phyloP scores from a whole-genome alignment of 2,329 filamentous ascomycete genomes.

The Penicillium fuscoglaucum region DNA sequence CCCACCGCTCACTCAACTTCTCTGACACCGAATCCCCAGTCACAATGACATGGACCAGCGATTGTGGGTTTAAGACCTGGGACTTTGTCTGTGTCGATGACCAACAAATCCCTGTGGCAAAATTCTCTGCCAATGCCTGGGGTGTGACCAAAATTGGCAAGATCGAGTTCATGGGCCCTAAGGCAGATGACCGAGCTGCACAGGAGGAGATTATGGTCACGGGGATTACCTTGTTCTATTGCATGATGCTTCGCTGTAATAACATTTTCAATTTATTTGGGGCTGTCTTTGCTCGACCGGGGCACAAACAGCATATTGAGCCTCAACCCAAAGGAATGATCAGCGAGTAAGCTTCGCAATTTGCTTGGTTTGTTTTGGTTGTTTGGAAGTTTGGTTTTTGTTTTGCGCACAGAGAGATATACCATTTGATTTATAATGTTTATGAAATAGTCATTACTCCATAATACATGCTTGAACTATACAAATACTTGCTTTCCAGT shows the following conservation, averaged over 20 bases:
- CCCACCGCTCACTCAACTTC: conserved; percentile 28
- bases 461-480: neutral
- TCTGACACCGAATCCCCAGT: conserved; percentile 22
- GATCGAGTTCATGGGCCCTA: conserved; percentile 30
- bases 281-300: conserved; percentile 23
- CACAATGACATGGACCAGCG: conserved; percentile 32
- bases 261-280: conserved; percentile 30
- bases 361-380: neutral
- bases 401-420: neutral
- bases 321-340: neutral
- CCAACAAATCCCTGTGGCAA: conserved; percentile 30
- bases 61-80: conserved; percentile 30
- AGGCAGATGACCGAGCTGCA: conserved; percentile 13
- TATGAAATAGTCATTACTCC: neutral
- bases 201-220: conserved; percentile 35
- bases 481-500: neutral
- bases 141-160: conserved; percentile 27
- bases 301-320: conserved; percentile 17
- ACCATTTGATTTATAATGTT: neutral
- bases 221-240: conserved; percentile 30
- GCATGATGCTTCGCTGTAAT: conserved; percentile 27
- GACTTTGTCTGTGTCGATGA: conserved; percentile 36
- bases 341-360: neutral
- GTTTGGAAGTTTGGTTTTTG: neutral
- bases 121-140: conserved; percentile 28